Evolutionary conservation across 129 eudicot genomes (phyloP).

Genomic region (Mikania micrantha): DNA sequence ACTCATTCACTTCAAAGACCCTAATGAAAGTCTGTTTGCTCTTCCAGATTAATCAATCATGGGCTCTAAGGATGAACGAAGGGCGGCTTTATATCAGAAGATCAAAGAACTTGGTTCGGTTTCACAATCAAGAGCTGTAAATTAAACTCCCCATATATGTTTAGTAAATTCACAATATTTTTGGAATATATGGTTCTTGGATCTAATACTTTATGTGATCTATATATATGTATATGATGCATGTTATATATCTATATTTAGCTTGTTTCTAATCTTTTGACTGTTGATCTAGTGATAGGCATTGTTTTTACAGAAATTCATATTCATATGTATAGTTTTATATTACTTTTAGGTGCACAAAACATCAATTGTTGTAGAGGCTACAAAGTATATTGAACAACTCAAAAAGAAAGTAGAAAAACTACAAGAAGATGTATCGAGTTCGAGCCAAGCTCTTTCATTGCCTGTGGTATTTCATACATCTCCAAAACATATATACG

Average conservation of each 20-base stretch:
- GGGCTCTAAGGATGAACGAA: conserved; percentile 27
- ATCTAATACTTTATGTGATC: not conserved
- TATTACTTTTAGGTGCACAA: conserved; percentile 38
- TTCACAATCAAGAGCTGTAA: conserved; percentile 39
- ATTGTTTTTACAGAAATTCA: too few species aligned
- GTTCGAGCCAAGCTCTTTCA: conserved; percentile 21
- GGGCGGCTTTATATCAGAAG: conserved; percentile 32
- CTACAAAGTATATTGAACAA: conserved; percentile 55
- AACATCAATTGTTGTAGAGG: conserved; percentile 57
- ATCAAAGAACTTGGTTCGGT: conserved; percentile 37
- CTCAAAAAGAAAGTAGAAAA: conserved; percentile 49
- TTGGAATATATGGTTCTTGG: not conserved
- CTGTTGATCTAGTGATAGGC: not conserved
- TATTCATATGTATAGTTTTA: not conserved
- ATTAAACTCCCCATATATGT: not conserved
- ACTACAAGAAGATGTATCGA: conserved; percentile 37
- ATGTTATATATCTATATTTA: conserved; percentile 4
- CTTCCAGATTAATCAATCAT: conserved; percentile 8
- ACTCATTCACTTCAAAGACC: not conserved
- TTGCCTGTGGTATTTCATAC: conserved; percentile 32
- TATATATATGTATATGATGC: too few species aligned
- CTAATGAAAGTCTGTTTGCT: not conserved
- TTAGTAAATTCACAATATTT: not conserved
- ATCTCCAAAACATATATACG: not conserved
- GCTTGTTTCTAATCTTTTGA: not conserved